Conservation (phyloP, 495 filamentous ascomycete genomes). For the Penicillium tannophilum region DNA sequence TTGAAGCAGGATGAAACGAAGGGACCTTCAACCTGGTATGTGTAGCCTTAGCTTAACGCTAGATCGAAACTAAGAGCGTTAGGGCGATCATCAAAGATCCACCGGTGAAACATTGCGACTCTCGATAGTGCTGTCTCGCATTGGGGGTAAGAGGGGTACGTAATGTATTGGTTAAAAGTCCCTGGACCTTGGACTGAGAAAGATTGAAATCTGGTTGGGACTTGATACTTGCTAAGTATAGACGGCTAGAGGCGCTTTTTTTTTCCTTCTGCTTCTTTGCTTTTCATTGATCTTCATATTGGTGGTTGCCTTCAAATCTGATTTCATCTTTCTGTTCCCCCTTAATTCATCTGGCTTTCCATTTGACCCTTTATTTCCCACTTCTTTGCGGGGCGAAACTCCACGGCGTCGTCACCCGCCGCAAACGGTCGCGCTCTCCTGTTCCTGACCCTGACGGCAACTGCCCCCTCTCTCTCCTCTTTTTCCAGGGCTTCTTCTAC, state of each 20-base stretch:
- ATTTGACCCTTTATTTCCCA: background rate
- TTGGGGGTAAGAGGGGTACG: constrained; percentile 20
- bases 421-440: constrained; percentile 44
- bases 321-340: constrained; percentile 9
- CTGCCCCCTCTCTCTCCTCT: constrained; percentile 9
- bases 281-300: background rate
- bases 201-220: background rate
- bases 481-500: background rate
- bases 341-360: background rate
- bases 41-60: constrained; percentile 15
- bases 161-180: constrained; percentile 13
- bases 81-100: constrained; percentile 29
- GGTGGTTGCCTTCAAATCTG: background rate
- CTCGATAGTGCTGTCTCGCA: constrained; percentile 1
- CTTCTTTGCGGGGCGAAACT: constrained; percentile 24
- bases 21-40: background rate
- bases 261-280: background rate
- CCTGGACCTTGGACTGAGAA: background rate
- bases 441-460: constrained; percentile 25
- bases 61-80: constrained; percentile 25
- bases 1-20: background rate
- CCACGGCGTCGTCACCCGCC: constrained; percentile 33
- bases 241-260: background rate
- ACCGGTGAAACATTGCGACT: constrained; percentile 34
- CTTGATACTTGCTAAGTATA: constrained; percentile 6